Conservation (phyloP, 1,284 basidiomycete species). For the Pseudozyma pruni region DNA sequence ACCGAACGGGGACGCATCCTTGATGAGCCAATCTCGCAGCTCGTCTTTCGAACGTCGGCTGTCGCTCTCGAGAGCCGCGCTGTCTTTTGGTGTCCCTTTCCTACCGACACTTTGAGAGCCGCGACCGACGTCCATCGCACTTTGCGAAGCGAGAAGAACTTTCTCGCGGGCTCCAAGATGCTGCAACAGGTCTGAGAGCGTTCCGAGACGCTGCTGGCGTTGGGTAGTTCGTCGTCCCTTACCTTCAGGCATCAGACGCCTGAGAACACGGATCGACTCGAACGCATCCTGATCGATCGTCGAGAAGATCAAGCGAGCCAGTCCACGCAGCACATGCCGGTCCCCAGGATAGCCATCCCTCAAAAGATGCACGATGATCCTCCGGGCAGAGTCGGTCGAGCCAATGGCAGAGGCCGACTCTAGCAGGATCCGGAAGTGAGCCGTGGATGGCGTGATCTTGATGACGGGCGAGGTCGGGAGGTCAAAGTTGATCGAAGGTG, state of each 20-base stretch:
- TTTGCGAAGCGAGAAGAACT: slow-evolving; percentile 16
- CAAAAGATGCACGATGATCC: slow-evolving; percentile 31
- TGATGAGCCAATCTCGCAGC: slow-evolving; percentile 35
- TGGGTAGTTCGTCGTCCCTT: not conserved
- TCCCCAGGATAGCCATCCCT: slow-evolving; percentile 18
- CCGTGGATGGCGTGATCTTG: slow-evolving; percentile 8
- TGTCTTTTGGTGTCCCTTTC: not conserved
- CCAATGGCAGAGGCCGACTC: slow-evolving; percentile 28
- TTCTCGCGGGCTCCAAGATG: slow-evolving; percentile 19
- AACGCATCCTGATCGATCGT: slow-evolving; percentile 38
- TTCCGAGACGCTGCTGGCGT: slow-evolving; percentile 11
- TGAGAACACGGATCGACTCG: slow-evolving; percentile 22
- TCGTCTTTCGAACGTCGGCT: slow-evolving; percentile 16
- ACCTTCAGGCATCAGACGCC: not conserved
- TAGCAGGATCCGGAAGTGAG: slow-evolving; percentile 37
- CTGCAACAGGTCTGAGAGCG: slow-evolving; percentile 15
- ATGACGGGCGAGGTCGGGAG: not conserved
- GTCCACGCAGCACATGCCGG: slow-evolving; percentile 16
- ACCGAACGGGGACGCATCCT: slow-evolving; percentile 20
- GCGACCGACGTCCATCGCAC: slow-evolving; percentile 8
- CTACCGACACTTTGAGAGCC: not conserved
- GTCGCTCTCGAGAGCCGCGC: not conserved
- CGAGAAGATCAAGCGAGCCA: slow-evolving; percentile 29
- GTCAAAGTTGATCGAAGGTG: slow-evolving; percentile 8
- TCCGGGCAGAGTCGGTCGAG: slow-evolving; percentile 14